A percentile compares a stretch with the other conserved stretches of the same genome.
phyloP scores from a whole-genome alignment of 176 grass and related monocot species.

The Musa itinerans region DNA sequence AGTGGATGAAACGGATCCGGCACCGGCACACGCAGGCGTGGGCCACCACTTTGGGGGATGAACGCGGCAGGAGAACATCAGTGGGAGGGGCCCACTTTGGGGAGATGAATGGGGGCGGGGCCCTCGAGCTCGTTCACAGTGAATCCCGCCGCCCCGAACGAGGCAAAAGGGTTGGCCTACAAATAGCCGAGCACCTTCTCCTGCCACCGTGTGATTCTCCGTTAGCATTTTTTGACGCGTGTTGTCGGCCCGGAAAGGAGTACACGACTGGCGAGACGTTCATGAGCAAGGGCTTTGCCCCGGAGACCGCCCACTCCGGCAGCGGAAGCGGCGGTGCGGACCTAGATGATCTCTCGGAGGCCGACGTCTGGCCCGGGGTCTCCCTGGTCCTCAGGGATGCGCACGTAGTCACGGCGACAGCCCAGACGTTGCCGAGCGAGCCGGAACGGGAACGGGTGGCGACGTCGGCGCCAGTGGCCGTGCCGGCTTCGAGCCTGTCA shows the following conservation, averaged over 20 bases:
- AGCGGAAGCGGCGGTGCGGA: not conserved
- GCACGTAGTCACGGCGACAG: not conserved
- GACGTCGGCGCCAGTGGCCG: no score
- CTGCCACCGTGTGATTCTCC: not conserved
- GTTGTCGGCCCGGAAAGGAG: not conserved
- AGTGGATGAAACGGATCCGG: no score
- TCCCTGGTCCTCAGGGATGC: not conserved
- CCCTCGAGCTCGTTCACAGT: no score
- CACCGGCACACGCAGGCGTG: no score
- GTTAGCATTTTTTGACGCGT: not conserved
- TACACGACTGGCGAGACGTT: not conserved
- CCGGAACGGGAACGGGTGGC: no score
- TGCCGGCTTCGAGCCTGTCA: no score
- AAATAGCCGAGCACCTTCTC: not conserved
- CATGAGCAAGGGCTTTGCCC: not conserved
- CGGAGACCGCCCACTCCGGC: not conserved
- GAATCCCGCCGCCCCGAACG: no score
- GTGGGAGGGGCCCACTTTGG: no score
- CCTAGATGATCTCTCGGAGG: not conserved
- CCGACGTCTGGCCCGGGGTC: constrained; percentile 1
- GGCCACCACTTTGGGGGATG: no score
- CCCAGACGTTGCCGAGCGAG: not conserved
- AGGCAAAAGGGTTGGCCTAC: not conserved
- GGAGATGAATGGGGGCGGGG: no score
- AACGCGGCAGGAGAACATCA: no score